Conservation (phyloP, 2,329 filamentous ascomycete genomes). For the Botrytis sinoallii region DNA sequence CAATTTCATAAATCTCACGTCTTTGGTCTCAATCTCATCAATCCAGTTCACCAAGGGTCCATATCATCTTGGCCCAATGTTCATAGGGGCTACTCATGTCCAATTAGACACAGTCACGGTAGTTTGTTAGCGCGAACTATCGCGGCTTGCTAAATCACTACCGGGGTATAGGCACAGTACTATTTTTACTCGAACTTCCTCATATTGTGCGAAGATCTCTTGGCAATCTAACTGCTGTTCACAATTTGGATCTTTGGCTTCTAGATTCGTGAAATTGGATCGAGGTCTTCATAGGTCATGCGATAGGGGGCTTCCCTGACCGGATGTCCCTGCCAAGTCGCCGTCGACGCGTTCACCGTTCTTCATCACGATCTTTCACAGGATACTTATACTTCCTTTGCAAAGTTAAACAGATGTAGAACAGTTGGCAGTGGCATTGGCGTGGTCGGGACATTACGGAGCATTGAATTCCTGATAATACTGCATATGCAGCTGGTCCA, state of each 20-base stretch:
- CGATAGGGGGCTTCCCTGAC: not conserved
- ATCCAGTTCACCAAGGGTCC: not conserved
- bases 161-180: not conserved
- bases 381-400: not conserved
- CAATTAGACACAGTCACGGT: not conserved
- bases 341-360: not conserved
- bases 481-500: not conserved
- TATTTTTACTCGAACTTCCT: not conserved
- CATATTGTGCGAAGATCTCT: not conserved
- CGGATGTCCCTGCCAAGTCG: not conserved
- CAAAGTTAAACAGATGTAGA: not conserved
- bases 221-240: not conserved
- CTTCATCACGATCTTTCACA: not conserved
- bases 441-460: constrained; percentile 9
- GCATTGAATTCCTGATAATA: not conserved
- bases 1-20: not conserved
- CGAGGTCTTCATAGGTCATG: not conserved
- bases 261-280: not conserved
- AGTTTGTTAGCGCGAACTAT: not conserved
- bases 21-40: constrained; percentile 1
- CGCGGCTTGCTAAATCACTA: not conserved
- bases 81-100: not conserved
- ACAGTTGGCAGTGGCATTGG: not conserved
- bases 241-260: not conserved
- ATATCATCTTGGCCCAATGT: not conserved